Percentiles rank a stretch among this genome's conserved stretches.
These are phyloP conservation scores for Exutisphaerella laricina DNA, from an alignment of 2,329 filamentous ascomycete genomes.

Conservation along the genomic window DNA sequence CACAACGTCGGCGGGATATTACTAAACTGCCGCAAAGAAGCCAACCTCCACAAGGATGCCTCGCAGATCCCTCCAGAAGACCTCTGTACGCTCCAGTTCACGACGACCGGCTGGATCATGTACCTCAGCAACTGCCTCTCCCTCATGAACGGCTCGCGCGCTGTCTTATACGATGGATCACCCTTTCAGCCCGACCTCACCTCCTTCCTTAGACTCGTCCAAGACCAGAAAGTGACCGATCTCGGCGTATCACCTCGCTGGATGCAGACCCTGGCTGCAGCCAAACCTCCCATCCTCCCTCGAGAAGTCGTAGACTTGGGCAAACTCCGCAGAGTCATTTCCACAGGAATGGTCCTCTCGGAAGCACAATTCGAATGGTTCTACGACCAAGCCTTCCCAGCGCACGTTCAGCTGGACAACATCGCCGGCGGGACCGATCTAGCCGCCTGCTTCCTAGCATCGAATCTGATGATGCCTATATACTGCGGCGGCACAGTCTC, in stretches of 20 bases:
- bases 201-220: constrained; percentile 58
- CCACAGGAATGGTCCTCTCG: constrained; percentile 76
- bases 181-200: constrained; percentile 66
- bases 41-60: constrained; percentile 47
- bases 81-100: constrained; percentile 53
- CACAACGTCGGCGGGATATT: constrained; percentile 65
- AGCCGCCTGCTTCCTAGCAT: constrained; percentile 57
- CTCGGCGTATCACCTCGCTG: constrained; percentile 73
- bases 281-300: constrained; percentile 51
- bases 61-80: constrained; percentile 28
- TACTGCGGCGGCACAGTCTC: constrained; percentile 55
- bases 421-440: constrained; percentile 75
- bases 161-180: constrained; percentile 75
- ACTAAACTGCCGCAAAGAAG: constrained; percentile 58
- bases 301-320: constrained; percentile 59
- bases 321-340: constrained; percentile 56
- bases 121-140: constrained; percentile 59
- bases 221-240: constrained; percentile 61
- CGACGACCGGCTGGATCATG: constrained; percentile 81
- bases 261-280: constrained; percentile 65
- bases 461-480: constrained; percentile 65
- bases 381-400: constrained; percentile 66
- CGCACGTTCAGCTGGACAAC: constrained; percentile 61
- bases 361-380: constrained; percentile 76
- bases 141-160: constrained; percentile 55